phyloP scores from a whole-genome alignment of 177 flowering plant species.

The Vitis hybrid region DNA sequence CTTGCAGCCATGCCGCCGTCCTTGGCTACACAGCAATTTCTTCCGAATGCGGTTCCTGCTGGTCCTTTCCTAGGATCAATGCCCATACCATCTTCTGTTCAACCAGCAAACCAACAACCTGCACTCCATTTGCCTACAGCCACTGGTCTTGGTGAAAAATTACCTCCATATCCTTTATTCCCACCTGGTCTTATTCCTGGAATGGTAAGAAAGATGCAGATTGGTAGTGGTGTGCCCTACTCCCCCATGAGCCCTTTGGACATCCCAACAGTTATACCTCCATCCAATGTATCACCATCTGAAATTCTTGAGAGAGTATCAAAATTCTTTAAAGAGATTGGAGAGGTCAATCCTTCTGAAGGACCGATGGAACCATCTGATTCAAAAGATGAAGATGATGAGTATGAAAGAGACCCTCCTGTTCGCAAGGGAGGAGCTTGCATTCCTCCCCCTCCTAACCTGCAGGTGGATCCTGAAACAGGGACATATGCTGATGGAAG shows the following conservation, averaged over 20 bases:
- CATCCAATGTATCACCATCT: conserved; percentile 67
- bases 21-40: conserved; percentile 49
- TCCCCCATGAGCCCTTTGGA: conserved; percentile 98
- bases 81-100: conserved; percentile 47
- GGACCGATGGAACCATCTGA: conserved; percentile 69
- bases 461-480: conserved; percentile 79
- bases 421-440: conserved; percentile 95
- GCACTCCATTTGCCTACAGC: conserved; percentile 36
- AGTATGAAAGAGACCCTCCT: conserved; percentile 68
- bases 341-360: conserved; percentile 94
- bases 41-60: conserved; percentile 40
- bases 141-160: conserved; percentile 50
- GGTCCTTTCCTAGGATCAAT: conserved; percentile 53
- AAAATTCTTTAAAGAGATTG: conserved; percentile 89
- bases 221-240: conserved; percentile 99
- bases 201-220: conserved; percentile 97
- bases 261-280: conserved; percentile 93
- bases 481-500: conserved; percentile 81
- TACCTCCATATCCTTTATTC: conserved; percentile 89
- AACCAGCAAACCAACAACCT: conserved; percentile 46
- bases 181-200: conserved; percentile 99
- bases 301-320: conserved; percentile 85
- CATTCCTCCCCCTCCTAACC: conserved; percentile 89
- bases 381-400: conserved; percentile 56
- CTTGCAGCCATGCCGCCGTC: conserved; percentile 28